These are phyloP conservation scores for Pseudogymnoascus verrucosus DNA, from an alignment of 2,329 filamentous ascomycete genomes.

Conservation along the genomic window DNA sequence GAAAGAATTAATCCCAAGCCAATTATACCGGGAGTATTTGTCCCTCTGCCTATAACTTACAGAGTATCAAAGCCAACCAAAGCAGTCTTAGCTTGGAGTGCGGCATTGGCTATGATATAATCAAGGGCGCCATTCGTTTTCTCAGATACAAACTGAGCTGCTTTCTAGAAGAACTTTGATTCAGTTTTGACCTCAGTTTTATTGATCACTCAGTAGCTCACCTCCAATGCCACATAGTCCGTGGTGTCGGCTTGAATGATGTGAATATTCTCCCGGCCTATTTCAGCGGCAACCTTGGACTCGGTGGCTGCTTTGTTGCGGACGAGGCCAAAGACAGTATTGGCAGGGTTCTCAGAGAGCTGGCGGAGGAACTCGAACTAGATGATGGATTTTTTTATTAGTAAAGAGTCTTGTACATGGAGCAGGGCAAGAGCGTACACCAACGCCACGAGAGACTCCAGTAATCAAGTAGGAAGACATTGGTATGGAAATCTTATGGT, in stretches of 20 bases:
- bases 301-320: slow-evolving; percentile 39
- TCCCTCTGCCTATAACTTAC: slow-evolving; percentile 26
- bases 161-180: slow-evolving; percentile 15
- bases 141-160: slow-evolving; percentile 21
- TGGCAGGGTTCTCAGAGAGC: slow-evolving; percentile 35
- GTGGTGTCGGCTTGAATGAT: slow-evolving; percentile 18
- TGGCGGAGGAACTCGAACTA: slow-evolving; percentile 43
- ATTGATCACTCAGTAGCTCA: slow-evolving; percentile 12
- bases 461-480: slow-evolving; percentile 24
- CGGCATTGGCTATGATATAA: slow-evolving; percentile 46
- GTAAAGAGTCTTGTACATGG: slow-evolving; percentile 14
- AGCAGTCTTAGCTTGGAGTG: slow-evolving; percentile 23
- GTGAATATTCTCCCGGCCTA: slow-evolving; percentile 21
- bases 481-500: slow-evolving; percentile 13
- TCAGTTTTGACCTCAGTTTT: slow-evolving; percentile 13
- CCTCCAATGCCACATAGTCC: slow-evolving; percentile 15
- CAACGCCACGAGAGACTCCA: slow-evolving; percentile 22
- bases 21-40: slow-evolving; percentile 7
- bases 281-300: slow-evolving; percentile 35
- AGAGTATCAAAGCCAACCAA: slow-evolving; percentile 30
- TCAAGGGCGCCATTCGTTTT: slow-evolving; percentile 38
- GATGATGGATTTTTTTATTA: slow-evolving; percentile 13
- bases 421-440: slow-evolving; percentile 17
- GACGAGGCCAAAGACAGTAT: slow-evolving; percentile 39
- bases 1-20: slow-evolving; percentile 13